Evolutionary conservation across 2,329 filamentous ascomycete species (phyloP).

Genomic region (Microdochium nivale): DNA sequence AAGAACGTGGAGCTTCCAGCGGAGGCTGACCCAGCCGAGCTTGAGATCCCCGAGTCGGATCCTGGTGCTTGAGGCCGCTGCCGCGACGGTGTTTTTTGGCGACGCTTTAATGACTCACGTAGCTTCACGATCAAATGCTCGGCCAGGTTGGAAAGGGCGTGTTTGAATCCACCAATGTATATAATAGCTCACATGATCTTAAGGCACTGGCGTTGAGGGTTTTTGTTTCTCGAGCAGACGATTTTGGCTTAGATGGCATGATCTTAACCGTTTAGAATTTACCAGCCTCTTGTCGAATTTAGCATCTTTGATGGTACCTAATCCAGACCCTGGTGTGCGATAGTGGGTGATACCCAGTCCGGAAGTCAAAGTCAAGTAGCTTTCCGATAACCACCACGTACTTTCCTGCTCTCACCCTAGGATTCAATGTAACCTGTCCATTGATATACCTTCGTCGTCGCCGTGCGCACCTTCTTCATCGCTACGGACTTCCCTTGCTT

Average conservation of each 20-base stretch:
- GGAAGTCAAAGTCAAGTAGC: no score
- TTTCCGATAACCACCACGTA: no score
- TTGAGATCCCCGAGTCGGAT: slow-evolving; percentile 40
- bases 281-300: no score
- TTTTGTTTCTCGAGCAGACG: neutral
- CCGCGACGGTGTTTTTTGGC: neutral
- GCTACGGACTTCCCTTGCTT: neutral
- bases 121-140: neutral
- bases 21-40: slow-evolving; percentile 42
- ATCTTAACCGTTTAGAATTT: no score
- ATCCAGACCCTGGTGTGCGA: no score
- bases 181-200: neutral
- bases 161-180: neutral
- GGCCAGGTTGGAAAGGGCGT: neutral
- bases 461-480: no score
- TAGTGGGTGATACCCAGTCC: no score
- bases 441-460: no score
- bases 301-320: no score
- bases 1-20: slow-evolving; percentile 66
- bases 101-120: neutral
- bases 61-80: slow-evolving; percentile 18
- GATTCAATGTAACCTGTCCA: no score
- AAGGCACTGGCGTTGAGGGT: neutral
- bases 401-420: no score
- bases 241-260: neutral